phyloP scores from a whole-genome alignment of 306 rosid species.

The Sechiopsis laciniata region DNA sequence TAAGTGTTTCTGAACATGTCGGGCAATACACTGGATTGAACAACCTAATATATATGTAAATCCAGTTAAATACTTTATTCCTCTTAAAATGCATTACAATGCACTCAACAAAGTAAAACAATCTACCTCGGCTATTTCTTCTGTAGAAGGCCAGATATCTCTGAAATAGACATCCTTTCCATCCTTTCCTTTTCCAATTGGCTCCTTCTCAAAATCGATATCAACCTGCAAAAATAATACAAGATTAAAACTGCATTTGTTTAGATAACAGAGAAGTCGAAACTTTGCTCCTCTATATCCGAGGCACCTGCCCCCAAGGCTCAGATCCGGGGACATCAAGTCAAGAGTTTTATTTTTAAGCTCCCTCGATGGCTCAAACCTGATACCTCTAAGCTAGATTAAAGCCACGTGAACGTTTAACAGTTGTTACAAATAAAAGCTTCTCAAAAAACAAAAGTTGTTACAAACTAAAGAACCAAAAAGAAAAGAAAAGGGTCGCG shows the following conservation, averaged over 20 bases:
- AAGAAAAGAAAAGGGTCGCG: background rate
- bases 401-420: background rate
- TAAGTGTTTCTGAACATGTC: constrained; percentile 75
- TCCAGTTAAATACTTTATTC: constrained; percentile 24
- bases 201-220: constrained; percentile 87
- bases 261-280: no score
- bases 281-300: no score
- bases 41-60: constrained; percentile 47
- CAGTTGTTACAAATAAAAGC: background rate
- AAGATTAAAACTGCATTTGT: background rate
- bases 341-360: no score
- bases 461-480: constrained; percentile 5
- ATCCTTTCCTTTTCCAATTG: constrained; percentile 81
- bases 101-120: constrained; percentile 18
- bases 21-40: constrained; percentile 86
- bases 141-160: constrained; percentile 84
- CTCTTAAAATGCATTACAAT: background rate
- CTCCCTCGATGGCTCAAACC: no score
- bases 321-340: no score
- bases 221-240: constrained; percentile 48
- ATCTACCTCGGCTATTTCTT: constrained; percentile 76
- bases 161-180: constrained; percentile 67
- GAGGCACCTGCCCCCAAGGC: no score
- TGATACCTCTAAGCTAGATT: no score
- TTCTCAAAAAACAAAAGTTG: no score